Percentiles rank a stretch among this genome's conserved stretches.
These are phyloP conservation scores for Silene latifolia DNA, from an alignment of 148 eudicot species.

Conservation along the genomic window DNA sequence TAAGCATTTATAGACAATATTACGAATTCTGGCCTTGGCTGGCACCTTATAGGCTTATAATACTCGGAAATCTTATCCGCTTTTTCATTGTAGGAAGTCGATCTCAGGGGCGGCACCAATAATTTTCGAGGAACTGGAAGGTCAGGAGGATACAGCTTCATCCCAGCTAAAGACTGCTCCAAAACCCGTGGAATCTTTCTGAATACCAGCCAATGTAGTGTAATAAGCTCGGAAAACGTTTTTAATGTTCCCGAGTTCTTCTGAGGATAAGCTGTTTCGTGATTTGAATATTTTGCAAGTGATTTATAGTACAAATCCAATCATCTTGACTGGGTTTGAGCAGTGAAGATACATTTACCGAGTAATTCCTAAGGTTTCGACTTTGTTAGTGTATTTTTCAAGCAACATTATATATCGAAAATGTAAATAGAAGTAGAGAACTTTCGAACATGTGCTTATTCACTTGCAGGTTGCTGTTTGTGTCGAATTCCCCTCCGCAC, in stretches of 20 bases:
- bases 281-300: not conserved
- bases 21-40: too few relatives aligned
- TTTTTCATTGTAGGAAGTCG: slow-evolving; percentile 36
- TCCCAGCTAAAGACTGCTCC: slow-evolving; percentile 36
- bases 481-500: too few relatives aligned
- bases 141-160: slow-evolving; percentile 54
- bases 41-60: too few relatives aligned
- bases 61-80: not conserved
- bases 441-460: not conserved
- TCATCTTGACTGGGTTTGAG: not conserved
- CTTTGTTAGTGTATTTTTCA: not conserved
- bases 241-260: not conserved
- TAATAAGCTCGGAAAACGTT: not conserved
- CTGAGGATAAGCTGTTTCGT: not conserved
- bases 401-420: slow-evolving; percentile 2
- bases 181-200: slow-evolving; percentile 47
- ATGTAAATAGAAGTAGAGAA: slow-evolving; percentile 9
- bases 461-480: not conserved
- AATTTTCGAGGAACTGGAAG: slow-evolving; percentile 47
- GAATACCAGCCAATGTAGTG: slow-evolving; percentile 9
- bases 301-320: not conserved
- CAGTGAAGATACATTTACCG: not conserved
- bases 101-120: slow-evolving; percentile 32
- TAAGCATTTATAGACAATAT: slow-evolving; percentile 15
- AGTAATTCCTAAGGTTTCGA: not conserved